Evolutionary conservation across 495 filamentous ascomycete genomes (phyloP).

Genomic region (Aspergillus campestris): DNA sequence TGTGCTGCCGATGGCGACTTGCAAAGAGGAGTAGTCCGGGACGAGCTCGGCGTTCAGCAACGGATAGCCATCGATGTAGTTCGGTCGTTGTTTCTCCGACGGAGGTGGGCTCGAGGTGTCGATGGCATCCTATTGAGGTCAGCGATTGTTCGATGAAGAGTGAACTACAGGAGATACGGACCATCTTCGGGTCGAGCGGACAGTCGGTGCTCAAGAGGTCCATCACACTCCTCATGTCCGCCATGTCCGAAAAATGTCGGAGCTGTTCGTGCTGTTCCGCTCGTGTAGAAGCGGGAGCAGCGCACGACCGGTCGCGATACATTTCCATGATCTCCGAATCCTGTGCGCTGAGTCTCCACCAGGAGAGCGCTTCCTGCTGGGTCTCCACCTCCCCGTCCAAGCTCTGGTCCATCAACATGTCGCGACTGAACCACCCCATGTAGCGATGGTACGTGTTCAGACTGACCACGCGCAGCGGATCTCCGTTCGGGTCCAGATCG

Average conservation of each 20-base stretch:
- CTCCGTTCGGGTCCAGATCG: slow-evolving; percentile 57
- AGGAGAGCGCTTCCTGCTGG: slow-evolving; percentile 25
- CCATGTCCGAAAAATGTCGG: slow-evolving; percentile 17
- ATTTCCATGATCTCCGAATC: slow-evolving; percentile 22
- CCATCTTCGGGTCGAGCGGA: slow-evolving; percentile 20
- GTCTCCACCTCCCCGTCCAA: slow-evolving; percentile 22
- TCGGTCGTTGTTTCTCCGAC: slow-evolving; percentile 48
- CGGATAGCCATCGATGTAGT: slow-evolving; percentile 54
- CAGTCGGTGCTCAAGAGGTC: slow-evolving; percentile 28
- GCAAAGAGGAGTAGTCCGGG: slow-evolving; percentile 34
- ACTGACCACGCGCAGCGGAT: slow-evolving; percentile 72
- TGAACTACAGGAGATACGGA: slow-evolving; percentile 10
- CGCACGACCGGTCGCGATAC: no score
- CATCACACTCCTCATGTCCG: slow-evolving; percentile 29
- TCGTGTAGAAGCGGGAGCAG: no score
- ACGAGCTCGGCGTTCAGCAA: slow-evolving; percentile 46
- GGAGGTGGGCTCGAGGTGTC: slow-evolving; percentile 56
- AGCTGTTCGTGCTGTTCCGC: slow-evolving; percentile 21
- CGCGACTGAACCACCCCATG: slow-evolving; percentile 69
- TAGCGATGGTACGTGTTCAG: slow-evolving; percentile 64
- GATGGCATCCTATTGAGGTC: slow-evolving; percentile 35
- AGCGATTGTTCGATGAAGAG: slow-evolving; percentile 11
- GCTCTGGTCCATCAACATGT: slow-evolving; percentile 27
- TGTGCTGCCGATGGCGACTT: slow-evolving; percentile 25
- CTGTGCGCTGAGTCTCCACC: slow-evolving; percentile 34